These are phyloP conservation scores for Dendrostoma leiphaemia DNA, from an alignment of 2,329 filamentous ascomycete species.

Conservation along the genomic window DNA sequence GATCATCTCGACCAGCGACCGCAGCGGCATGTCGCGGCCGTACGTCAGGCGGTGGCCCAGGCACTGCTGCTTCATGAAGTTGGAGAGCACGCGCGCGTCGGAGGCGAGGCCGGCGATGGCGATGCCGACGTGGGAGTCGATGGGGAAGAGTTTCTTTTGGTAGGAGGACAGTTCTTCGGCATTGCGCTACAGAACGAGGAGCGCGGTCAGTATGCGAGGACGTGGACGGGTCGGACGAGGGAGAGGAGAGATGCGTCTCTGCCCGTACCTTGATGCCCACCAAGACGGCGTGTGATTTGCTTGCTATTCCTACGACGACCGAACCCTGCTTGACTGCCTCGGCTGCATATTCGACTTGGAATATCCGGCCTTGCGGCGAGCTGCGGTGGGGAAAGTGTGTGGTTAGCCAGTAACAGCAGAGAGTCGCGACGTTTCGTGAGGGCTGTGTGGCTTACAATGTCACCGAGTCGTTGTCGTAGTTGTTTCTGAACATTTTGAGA, in stretches of 20 bases:
- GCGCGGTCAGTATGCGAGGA: slow-evolving; percentile 5
- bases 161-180: slow-evolving; percentile 99
- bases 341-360: slow-evolving; percentile 98
- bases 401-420: slow-evolving; percentile 25
- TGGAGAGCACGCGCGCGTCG: slow-evolving; percentile 97
- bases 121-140: slow-evolving; percentile 94
- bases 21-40: slow-evolving; percentile 87
- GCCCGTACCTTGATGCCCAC: slow-evolving; percentile 85
- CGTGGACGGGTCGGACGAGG: slow-evolving; percentile 13
- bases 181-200: slow-evolving; percentile 66
- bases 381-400: slow-evolving; percentile 44
- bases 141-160: slow-evolving; percentile 97
- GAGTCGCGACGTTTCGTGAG: slow-evolving; percentile 22
- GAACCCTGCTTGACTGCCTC: slow-evolving; percentile 99
- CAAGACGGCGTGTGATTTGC: slow-evolving; percentile 96
- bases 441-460: slow-evolving; percentile 73
- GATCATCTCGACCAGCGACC: slow-evolving; percentile 86
- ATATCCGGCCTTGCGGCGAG: slow-evolving; percentile 98
- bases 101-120: slow-evolving; percentile 96
- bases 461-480: slow-evolving; percentile 99
- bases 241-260: slow-evolving; percentile 3
- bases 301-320: slow-evolving; percentile 93
- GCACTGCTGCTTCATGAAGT: slow-evolving; percentile 99
- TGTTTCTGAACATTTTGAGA: slow-evolving; percentile 93
- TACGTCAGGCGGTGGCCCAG: slow-evolving; percentile 94